Conservation (phyloP, 176 grass and related monocot species). For the Oryza coarctata region DNA sequence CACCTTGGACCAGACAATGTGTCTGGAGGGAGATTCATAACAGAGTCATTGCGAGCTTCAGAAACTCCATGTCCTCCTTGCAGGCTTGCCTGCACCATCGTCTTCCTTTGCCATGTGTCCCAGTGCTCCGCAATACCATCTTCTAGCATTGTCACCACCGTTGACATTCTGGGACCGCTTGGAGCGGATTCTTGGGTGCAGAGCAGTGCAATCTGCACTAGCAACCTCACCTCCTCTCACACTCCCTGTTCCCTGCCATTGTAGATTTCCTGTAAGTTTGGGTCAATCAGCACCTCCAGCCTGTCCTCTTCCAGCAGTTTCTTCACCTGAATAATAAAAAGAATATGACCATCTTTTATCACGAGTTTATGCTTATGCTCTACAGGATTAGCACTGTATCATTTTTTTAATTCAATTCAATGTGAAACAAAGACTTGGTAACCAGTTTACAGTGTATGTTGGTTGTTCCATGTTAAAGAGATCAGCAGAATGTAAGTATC, state of each 20-base stretch:
- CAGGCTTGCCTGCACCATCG: neutral
- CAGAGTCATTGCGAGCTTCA: neutral
- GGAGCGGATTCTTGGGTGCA: slow-evolving; percentile 33
- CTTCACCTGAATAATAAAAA: slow-evolving; percentile 25
- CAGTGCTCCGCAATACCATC: neutral
- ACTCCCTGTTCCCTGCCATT: neutral
- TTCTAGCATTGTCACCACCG: slow-evolving; percentile 40
- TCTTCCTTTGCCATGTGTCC: slow-evolving; percentile 13
- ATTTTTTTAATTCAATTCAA: neutral
- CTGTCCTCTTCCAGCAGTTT: slow-evolving; percentile 17
- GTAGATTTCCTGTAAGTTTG: slow-evolving; percentile 17
- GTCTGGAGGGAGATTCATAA: slow-evolving; percentile 11
- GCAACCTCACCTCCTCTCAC: slow-evolving; percentile 7
- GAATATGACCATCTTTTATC: neutral
- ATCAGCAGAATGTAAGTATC: neutral
- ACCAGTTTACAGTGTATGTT: neutral
- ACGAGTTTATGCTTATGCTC: neutral
- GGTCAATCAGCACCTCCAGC: slow-evolving; percentile 30
- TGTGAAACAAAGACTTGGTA: neutral
- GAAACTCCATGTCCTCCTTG: neutral
- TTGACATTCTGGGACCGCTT: slow-evolving; percentile 35
- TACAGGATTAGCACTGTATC: neutral
- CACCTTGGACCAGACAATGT: slow-evolving; percentile 29
- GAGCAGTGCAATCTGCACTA: slow-evolving; percentile 31
- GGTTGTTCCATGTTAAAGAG: neutral